Conservation (phyloP, 148 eudicot species). For the Chenopodium berlandieri region DNA sequence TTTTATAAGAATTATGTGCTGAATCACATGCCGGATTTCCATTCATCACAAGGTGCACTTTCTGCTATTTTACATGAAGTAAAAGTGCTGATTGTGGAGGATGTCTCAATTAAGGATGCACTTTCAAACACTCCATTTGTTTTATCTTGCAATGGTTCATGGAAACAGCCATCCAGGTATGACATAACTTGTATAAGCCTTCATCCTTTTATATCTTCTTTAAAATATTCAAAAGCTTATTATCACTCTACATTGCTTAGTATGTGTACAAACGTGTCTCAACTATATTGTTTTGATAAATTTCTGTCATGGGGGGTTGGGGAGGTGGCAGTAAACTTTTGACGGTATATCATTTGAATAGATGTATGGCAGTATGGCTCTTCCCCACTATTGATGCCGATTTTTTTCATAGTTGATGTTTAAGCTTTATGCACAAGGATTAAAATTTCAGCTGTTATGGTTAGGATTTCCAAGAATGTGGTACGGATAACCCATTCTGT, state of each 20-base stretch:
- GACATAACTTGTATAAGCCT: background rate
- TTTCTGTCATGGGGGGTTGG: background rate
- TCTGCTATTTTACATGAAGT: conserved; percentile 65
- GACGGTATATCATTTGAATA: background rate
- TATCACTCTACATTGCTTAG: background rate
- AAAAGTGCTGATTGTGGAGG: conserved; percentile 63
- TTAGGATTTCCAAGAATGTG: too few relatives aligned
- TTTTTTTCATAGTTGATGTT: too few relatives aligned
- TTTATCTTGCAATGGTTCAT: conserved; percentile 65
- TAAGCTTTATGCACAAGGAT: too few relatives aligned
- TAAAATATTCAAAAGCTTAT: too few relatives aligned
- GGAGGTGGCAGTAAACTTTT: too few relatives aligned
- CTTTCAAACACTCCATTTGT: conserved; percentile 75
- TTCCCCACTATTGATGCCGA: background rate
- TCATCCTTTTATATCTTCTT: background rate
- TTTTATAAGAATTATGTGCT: conserved; percentile 81
- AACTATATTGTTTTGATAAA: too few relatives aligned
- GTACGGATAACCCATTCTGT: too few relatives aligned
- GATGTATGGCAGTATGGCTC: background rate
- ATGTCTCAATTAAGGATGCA: conserved; percentile 56
- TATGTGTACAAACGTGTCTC: background rate
- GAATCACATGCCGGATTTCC: conserved; percentile 73
- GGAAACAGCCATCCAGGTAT: conserved; percentile 92
- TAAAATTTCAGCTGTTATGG: too few relatives aligned
- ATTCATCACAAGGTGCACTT: conserved; percentile 59